Evolutionary conservation across 139 green algal genomes (phyloP), one percentile per base, ranked within the genome.

Genomic region (Mesotaenium endlicherianum): DNA sequence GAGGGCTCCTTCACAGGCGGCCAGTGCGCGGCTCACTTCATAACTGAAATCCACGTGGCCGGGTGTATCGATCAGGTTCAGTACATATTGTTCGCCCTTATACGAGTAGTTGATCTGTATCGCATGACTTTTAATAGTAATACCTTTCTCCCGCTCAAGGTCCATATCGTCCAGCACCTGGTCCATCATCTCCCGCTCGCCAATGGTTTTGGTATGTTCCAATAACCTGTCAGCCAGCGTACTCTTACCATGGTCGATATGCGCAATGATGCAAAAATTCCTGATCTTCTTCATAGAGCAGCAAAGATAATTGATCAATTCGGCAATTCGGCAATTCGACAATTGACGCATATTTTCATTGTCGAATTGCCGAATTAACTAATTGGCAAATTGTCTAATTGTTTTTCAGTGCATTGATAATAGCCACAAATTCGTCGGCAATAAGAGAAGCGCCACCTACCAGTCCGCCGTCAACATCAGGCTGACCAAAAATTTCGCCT

Each of bases 381-480:
- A n/a, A n/a, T n/a, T n/a, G n/a, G n/a, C n/a, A n/a, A n/a, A n/a
- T n/a, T n/a, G n/a, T n/a, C n/a, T n/a, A n/a, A n/a, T n/a, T n/a
- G n/a, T n/a, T n/a, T n/a, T n/a, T n/a, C n/a, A n/a, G n/a, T n/a
- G n/a, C n/a, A n/a, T n/a, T n/a, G 47, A 57, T 11, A 57, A 85
- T 85, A 42, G 55, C 55, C 5, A 17, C 44, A 36, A 85, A 85
- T 8, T 78, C 16, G 1, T 78, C 64, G 3, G 87, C 94, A 83
- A 97, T 95, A n/a, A 98, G 91, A 0, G 93, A 97, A 5, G 95
- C 95, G n/a, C 95, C 95, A 14, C 95, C 95, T 43, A 98, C 95
- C 39, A 98, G 86, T 90, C 97, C 97, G 1, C 95, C 95, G 75
- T 98, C 95, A 58, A 98, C 92, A 77, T 98, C 95, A 75, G 92